Evolutionary conservation across 805 yeast genomes (phyloP).

Genomic region (Suhomyces xylopsoci): DNA sequence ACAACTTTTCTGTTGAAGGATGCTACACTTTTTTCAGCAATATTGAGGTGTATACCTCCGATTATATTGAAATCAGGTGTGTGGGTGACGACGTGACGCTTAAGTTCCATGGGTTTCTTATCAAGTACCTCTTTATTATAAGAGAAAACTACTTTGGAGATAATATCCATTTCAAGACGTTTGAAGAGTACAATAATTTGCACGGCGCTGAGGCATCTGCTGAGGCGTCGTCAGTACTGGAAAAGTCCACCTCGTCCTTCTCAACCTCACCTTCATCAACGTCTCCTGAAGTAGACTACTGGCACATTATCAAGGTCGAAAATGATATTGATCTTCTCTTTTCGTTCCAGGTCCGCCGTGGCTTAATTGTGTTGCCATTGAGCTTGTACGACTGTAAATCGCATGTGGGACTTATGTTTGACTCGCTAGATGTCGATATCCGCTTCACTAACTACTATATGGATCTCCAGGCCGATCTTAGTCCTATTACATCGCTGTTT

Average conservation of each 20-base stretch:
- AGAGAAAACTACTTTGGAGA: slow-evolving; percentile 92
- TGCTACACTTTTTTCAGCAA: slow-evolving; percentile 59
- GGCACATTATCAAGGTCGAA: slow-evolving; percentile 45
- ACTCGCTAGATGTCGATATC: slow-evolving; percentile 70
- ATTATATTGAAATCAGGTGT: slow-evolving; percentile 64
- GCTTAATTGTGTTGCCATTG: slow-evolving; percentile 70
- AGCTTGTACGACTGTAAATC: slow-evolving; percentile 63
- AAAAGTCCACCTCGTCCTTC: not conserved
- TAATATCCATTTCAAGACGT: slow-evolving; percentile 73
- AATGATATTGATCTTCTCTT: slow-evolving; percentile 80
- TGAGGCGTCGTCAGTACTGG: not conserved
- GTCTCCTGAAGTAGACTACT: slow-evolving; percentile 22
- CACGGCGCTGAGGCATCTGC: not conserved
- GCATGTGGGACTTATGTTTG: slow-evolving; percentile 61
- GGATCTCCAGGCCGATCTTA: slow-evolving; percentile 78
- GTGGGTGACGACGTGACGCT: slow-evolving; percentile 64
- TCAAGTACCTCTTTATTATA: slow-evolving; percentile 70
- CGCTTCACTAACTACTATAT: slow-evolving; percentile 88
- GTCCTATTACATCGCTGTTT: slow-evolving; percentile 47
- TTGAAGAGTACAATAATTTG: slow-evolving; percentile 67
- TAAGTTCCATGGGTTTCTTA: slow-evolving; percentile 73
- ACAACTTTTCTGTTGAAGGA: slow-evolving; percentile 60
- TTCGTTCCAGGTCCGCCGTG: slow-evolving; percentile 65
- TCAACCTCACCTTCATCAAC: not conserved
- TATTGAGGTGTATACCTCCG: slow-evolving; percentile 64